phyloP scores from a whole-genome alignment of 108 stramenopile genomes.

The Thalassiosira profunda region DNA sequence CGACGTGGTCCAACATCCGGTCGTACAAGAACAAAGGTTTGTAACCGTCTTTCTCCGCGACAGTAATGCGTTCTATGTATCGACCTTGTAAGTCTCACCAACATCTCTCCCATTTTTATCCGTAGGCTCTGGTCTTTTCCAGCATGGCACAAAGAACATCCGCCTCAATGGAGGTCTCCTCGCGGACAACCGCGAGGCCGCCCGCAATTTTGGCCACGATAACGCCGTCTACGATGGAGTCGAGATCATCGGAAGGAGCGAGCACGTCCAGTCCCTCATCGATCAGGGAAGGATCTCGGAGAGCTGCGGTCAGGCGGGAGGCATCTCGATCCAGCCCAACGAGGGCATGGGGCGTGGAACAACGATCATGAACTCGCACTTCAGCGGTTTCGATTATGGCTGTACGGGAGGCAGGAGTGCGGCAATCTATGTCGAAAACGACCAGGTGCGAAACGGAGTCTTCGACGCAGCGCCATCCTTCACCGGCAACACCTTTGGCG shows the following conservation, averaged over 20 bases:
- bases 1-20: constrained; percentile 11
- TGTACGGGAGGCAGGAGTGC: constrained; percentile 1
- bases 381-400: constrained; percentile 5
- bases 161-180: constrained; percentile 13
- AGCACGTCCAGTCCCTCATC: constrained; percentile 18
- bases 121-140: constrained; percentile 27
- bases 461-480: constrained; percentile 10
- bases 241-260: constrained; percentile 21
- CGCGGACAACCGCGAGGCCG: constrained; percentile 26
- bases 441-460: constrained; percentile 11
- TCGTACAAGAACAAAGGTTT: constrained; percentile 25
- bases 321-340: constrained; percentile 8
- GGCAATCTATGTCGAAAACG: constrained; percentile 7
- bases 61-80: no score
- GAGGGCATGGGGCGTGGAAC: constrained; percentile 8
- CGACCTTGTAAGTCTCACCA: no score
- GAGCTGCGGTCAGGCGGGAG: constrained; percentile 3
- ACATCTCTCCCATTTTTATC: no score
- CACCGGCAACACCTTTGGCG: constrained; percentile 9
- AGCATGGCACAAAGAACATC: constrained; percentile 32
- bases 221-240: constrained; percentile 22
- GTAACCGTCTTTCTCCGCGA: no score
- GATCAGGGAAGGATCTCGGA: constrained; percentile 2
- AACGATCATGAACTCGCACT: constrained; percentile 1
- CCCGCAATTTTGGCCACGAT: neutral